Conservation (phyloP, 176 grass and related monocot genomes). For the Alloteropsis semialata region DNA sequence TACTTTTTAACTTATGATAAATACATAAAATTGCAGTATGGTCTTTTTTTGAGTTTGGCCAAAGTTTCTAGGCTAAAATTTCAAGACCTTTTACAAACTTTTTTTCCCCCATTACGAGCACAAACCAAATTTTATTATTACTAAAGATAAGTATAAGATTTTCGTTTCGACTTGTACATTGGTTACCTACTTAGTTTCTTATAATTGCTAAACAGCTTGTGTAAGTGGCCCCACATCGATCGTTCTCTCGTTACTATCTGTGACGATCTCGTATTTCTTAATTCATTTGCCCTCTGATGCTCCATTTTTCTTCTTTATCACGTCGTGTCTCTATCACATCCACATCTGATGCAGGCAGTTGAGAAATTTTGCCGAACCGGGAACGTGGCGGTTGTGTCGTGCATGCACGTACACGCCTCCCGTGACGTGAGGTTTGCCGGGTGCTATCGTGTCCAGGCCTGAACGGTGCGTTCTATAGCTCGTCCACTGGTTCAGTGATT, state of each 20-base stretch:
- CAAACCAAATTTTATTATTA: too few relatives aligned
- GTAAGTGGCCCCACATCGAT: background rate
- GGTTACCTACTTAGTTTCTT: background rate
- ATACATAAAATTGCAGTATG: too few relatives aligned
- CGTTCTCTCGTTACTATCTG: background rate
- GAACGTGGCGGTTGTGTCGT: background rate
- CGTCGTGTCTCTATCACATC: background rate
- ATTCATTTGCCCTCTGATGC: background rate
- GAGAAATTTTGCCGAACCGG: background rate
- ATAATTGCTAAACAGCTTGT: background rate
- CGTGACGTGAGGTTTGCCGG: background rate
- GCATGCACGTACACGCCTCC: conserved; percentile 12
- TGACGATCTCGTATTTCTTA: too few relatives aligned
- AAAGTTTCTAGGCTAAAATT: too few relatives aligned
- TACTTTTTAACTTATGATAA: too few relatives aligned
- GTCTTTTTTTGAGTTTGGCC: too few relatives aligned
- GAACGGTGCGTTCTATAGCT: too few relatives aligned
- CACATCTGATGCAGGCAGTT: background rate
- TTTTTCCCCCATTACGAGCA: too few relatives aligned
- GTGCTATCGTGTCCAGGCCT: background rate
- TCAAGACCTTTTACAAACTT: too few relatives aligned
- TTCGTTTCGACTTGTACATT: background rate
- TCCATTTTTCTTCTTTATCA: background rate
- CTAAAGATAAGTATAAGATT: too few relatives aligned
- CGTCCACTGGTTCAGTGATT: background rate